Conservation (phyloP, 2,329 filamentous ascomycete genomes). For the Pyricularia sp. region DNA sequence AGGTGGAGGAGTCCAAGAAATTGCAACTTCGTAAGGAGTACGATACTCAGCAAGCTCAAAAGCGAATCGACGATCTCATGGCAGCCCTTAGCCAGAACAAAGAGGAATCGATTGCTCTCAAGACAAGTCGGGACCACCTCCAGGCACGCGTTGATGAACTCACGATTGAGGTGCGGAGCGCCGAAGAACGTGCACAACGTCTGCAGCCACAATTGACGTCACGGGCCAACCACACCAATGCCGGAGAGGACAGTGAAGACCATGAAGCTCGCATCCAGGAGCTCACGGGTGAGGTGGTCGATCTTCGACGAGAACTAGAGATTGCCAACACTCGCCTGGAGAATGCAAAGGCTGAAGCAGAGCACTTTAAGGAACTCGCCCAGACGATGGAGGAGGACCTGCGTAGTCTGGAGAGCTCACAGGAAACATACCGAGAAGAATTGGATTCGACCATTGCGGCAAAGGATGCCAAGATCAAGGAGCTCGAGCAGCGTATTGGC, state of each 20-base stretch:
- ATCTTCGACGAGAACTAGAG: constrained; percentile 81
- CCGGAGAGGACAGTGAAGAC: constrained; percentile 29
- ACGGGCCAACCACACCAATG: constrained; percentile 32
- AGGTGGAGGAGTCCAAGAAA: constrained; percentile 79
- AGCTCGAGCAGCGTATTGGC: constrained; percentile 74
- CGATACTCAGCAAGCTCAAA: constrained; percentile 79
- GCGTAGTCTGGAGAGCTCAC: constrained; percentile 65
- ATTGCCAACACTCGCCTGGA: constrained; percentile 72
- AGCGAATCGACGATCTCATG: constrained; percentile 86
- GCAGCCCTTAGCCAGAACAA: constrained; percentile 69
- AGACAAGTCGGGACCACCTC: constrained; percentile 82
- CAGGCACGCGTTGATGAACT: constrained; percentile 85
- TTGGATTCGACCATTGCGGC: constrained; percentile 66
- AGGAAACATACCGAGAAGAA: constrained; percentile 83
- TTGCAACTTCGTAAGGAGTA: constrained; percentile 77
- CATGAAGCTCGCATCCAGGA: constrained; percentile 63
- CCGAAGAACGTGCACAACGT: constrained; percentile 77
- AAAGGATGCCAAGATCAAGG: constrained; percentile 70
- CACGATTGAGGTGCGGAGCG: constrained; percentile 76
- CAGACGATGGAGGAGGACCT: constrained; percentile 83
- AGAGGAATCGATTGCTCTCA: constrained; percentile 77
- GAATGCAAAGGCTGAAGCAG: constrained; percentile 68
- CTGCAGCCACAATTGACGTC: constrained; percentile 72
- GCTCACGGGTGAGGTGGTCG: constrained; percentile 71
- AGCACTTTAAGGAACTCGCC: constrained; percentile 83